These are phyloP conservation scores for Cladosporium cucumerinum DNA, from an alignment of 2,329 filamentous ascomycete species.

Conservation along the genomic window DNA sequence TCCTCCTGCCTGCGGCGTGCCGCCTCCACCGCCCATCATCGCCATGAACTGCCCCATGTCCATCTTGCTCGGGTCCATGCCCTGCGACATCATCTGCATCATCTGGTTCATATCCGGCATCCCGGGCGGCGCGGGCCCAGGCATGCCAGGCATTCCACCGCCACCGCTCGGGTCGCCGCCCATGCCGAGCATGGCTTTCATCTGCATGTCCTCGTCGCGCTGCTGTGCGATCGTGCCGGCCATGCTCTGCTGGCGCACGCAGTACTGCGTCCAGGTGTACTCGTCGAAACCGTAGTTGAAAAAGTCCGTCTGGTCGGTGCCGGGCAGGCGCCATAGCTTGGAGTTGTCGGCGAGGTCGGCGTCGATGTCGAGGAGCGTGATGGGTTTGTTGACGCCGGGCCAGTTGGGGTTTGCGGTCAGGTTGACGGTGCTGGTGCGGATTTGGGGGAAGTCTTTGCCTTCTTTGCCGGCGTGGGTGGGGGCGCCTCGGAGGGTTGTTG, in stretches of 20 bases:
- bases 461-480: conserved; percentile 45
- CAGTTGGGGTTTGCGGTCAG: conserved; percentile 62
- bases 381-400: conserved; percentile 70
- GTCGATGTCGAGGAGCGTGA: conserved; percentile 54
- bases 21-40: conserved; percentile 45
- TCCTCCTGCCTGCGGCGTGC: conserved; percentile 17
- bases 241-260: conserved; percentile 78
- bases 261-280: conserved; percentile 95
- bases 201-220: conserved; percentile 64
- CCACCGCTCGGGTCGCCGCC: conserved; percentile 36
- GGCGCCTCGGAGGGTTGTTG: conserved; percentile 16
- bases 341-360: conserved; percentile 62
- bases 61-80: conserved; percentile 50
- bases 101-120: conserved; percentile 54
- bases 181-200: conserved; percentile 60
- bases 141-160: conserved; percentile 37
- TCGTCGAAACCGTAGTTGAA: conserved; percentile 99
- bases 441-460: conserved; percentile 63
- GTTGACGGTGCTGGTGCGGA: conserved; percentile 76
- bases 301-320: conserved; percentile 92
- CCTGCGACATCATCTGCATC: conserved; percentile 57
- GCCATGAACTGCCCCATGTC: conserved; percentile 55
- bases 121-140: conserved; percentile 36
- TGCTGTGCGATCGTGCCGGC: conserved; percentile 75
- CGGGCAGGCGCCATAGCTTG: conserved; percentile 93